Percentiles rank a stretch among this genome's conserved stretches.
phyloP scores from a whole-genome alignment of 805 yeast species.

The Kodamaea leandrae region DNA sequence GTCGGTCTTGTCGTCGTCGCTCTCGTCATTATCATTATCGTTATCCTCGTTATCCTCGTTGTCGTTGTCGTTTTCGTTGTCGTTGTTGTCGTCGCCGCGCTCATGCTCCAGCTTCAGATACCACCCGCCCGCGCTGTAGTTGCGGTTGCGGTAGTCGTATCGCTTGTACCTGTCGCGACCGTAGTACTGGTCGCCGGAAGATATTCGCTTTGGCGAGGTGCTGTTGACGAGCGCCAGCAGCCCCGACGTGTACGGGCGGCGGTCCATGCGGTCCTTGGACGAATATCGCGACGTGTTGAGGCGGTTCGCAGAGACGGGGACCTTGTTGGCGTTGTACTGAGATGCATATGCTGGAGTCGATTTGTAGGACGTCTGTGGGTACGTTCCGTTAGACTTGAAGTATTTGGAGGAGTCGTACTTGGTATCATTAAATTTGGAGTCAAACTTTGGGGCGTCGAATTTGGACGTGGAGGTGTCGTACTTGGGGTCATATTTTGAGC shows the following conservation, averaged over 20 bases:
- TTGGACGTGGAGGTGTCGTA: too few species aligned
- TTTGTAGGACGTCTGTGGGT: not conserved
- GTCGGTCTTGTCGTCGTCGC: constrained; percentile 6
- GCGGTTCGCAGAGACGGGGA: constrained; percentile 17
- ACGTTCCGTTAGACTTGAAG: not conserved
- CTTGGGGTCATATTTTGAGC: too few species aligned
- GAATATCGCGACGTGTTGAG: constrained; percentile 19
- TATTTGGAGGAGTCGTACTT: not conserved
- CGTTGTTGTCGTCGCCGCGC: constrained; percentile 5
- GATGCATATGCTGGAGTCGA: not conserved
- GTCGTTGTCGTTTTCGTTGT: constrained; percentile 7
- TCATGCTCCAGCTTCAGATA: constrained; percentile 5
- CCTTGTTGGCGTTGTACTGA: constrained; percentile 14
- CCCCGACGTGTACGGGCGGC: constrained; percentile 16
- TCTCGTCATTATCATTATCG: constrained; percentile 6
- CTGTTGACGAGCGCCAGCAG: constrained; percentile 20
- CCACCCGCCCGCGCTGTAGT: constrained; percentile 8
- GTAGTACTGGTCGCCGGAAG: constrained; percentile 27
- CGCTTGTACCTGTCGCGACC: constrained; percentile 11
- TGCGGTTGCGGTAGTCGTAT: constrained; percentile 7
- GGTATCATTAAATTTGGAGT: not conserved
- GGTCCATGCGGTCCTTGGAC: constrained; percentile 19
- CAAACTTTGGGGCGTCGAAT: too few species aligned
- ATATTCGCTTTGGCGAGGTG: constrained; percentile 13
- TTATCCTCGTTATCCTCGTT: constrained; percentile 7